Conservation (phyloP, 140 eudicot species). For the Cichorium intybus region DNA sequence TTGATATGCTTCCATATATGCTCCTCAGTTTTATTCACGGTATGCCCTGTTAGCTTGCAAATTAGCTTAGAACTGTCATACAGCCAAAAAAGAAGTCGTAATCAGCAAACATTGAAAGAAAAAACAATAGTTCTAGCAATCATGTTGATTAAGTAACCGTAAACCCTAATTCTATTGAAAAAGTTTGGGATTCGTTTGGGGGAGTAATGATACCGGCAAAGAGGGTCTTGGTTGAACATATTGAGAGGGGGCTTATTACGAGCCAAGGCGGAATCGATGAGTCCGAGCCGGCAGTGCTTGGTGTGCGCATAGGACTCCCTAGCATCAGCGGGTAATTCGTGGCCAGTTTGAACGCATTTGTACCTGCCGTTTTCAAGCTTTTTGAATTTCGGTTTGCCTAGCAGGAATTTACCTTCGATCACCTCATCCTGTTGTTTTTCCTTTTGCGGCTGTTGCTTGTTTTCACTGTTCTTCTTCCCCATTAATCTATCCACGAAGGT, state of each 20-base stretch:
- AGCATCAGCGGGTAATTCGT: conserved; percentile 69
- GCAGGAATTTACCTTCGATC: conserved; percentile 56
- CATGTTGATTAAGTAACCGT: background rate
- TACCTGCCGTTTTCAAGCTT: conserved; percentile 77
- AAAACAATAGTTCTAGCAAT: background rate
- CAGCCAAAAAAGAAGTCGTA: background rate
- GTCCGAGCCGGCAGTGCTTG: conserved; percentile 86
- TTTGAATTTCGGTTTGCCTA: conserved; percentile 74
- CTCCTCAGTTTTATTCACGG: conserved; percentile 83
- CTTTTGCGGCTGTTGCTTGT: conserved; percentile 19
- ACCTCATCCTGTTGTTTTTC: conserved; percentile 3
- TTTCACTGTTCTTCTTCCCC: conserved; percentile 41
- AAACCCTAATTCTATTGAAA: conserved; percentile 15
- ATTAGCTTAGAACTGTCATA: conserved; percentile 63
- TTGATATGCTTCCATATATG: conserved; percentile 98
- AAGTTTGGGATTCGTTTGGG: too few relatives aligned
- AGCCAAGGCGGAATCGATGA: conserved; percentile 73
- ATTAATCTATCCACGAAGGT: conserved; percentile 24
- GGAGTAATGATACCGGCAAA: conserved; percentile 44
- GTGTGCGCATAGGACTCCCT: conserved; percentile 58
- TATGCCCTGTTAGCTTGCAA: conserved; percentile 74
- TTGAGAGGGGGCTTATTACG: conserved; percentile 83
- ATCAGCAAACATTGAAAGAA: background rate
- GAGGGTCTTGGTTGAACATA: conserved; percentile 84
- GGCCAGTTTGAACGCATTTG: conserved; percentile 90